Conservation (phyloP, 345 rosid genomes). For the Eucalyptus victrix region DNA sequence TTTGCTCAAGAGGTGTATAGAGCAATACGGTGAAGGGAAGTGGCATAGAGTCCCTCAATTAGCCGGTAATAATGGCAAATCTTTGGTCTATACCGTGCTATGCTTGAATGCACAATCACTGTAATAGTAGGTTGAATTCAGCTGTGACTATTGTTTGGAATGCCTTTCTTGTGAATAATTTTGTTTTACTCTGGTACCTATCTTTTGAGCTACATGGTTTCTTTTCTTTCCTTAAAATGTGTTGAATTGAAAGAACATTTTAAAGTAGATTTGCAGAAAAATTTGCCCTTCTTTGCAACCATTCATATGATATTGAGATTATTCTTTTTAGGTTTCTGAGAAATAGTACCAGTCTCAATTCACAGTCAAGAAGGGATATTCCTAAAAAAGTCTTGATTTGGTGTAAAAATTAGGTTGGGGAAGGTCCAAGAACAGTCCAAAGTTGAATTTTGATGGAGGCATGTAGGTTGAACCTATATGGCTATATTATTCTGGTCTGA, state of each 20-base stretch:
- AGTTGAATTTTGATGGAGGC: not conserved
- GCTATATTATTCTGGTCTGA: not conserved
- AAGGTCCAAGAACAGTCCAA: not conserved
- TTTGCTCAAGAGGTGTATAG: conserved; percentile 28
- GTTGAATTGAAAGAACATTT: not conserved
- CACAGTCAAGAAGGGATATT: not conserved
- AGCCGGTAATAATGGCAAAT: conserved; percentile 9
- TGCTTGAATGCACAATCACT: not conserved
- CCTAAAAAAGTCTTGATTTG: not conserved
- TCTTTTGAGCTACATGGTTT: not conserved
- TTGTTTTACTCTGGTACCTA: not conserved
- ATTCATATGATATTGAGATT: not conserved
- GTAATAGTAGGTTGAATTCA: not conserved
- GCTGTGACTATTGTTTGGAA: not conserved
- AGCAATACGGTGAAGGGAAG: conserved; percentile 30
- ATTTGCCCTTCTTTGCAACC: not conserved
- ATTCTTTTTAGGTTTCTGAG: not conserved
- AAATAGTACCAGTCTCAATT: not conserved
- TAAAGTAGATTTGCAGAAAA: not conserved
- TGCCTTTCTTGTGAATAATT: not conserved
- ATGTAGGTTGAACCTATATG: not conserved
- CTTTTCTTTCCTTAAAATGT: not conserved
- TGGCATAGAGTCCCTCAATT: conserved; percentile 29
- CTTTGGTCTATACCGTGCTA: not conserved
- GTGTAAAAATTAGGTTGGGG: not conserved